Evolutionary conservation across 441 rosid species (phyloP).

Genomic region (Populus hybrid): DNA sequence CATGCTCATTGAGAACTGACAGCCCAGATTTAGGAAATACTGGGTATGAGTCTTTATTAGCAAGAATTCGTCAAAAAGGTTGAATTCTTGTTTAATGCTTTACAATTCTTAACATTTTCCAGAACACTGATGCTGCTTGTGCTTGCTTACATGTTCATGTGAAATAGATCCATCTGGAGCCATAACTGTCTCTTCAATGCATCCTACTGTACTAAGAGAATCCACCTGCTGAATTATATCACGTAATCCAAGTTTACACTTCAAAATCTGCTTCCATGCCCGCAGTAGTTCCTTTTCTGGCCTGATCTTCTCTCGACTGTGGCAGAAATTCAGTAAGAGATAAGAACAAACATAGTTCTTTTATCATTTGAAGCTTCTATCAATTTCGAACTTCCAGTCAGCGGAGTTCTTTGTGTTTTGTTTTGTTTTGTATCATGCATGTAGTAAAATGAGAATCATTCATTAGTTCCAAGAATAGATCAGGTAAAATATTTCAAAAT

Average conservation of each 20-base stretch:
- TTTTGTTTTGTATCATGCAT: not conserved
- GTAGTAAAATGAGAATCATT: not conserved
- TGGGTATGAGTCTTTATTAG: not conserved
- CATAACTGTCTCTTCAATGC: slow-evolving; percentile 77
- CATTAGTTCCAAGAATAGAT: not conserved
- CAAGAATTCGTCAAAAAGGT: not conserved
- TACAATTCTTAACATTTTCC: not conserved
- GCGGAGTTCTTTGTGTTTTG: not conserved
- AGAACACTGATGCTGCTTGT: slow-evolving; percentile 7
- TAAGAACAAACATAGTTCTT: slow-evolving; percentile 2
- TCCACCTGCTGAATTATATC: slow-evolving; percentile 80
- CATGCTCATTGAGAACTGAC: not conserved
- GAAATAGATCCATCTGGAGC: slow-evolving; percentile 96
- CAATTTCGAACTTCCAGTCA: not conserved
- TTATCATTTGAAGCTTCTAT: not conserved
- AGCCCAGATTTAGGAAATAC: not conserved
- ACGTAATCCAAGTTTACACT: slow-evolving; percentile 91
- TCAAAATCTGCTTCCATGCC: slow-evolving; percentile 77
- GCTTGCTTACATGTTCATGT: slow-evolving; percentile 78
- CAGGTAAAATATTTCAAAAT: not conserved
- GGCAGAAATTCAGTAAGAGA: slow-evolving; percentile 15
- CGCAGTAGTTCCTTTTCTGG: slow-evolving; percentile 90
- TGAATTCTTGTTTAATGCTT: not conserved
- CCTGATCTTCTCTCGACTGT: slow-evolving; percentile 91
- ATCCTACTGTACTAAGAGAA: slow-evolving; percentile 75